These are phyloP conservation scores for Picea abies DNA, from an alignment of 83 land plant genomes.

Conservation along the genomic window DNA sequence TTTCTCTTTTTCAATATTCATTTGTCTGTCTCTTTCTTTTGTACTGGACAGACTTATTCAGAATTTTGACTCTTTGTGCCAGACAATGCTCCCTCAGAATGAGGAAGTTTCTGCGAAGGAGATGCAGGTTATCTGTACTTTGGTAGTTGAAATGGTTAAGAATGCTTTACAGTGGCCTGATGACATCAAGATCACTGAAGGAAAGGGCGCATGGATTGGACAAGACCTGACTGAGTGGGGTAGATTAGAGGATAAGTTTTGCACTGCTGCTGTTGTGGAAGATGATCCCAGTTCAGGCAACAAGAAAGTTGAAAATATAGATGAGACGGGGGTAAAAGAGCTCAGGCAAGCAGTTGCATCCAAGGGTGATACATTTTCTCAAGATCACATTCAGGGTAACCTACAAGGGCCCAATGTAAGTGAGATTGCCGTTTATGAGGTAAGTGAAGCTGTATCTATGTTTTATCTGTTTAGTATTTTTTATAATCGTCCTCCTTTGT, in stretches of 20 bases:
- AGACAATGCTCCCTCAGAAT: slow-evolving; percentile 9
- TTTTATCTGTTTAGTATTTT: background rate
- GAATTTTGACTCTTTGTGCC: background rate
- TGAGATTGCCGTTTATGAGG: slow-evolving; percentile 18
- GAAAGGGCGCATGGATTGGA: slow-evolving; percentile 65
- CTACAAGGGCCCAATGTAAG: slow-evolving; percentile 2
- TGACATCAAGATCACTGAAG: slow-evolving; percentile 22
- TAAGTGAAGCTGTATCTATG: slow-evolving; percentile 4
- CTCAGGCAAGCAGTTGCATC: background rate
- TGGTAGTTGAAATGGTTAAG: slow-evolving; percentile 48
- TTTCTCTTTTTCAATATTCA: background rate
- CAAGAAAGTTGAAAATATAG: slow-evolving; percentile 4
- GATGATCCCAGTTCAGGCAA: background rate
- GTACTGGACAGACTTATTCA: background rate
- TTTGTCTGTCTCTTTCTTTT: background rate
- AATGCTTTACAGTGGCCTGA: slow-evolving; percentile 53
- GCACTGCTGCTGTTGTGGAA: background rate
- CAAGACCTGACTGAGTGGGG: slow-evolving; percentile 23
- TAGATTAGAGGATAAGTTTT: slow-evolving; percentile 10
- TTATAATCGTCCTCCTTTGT: background rate
- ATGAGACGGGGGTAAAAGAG: background rate
- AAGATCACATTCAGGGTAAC: slow-evolving; percentile 7
- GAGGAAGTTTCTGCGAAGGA: slow-evolving; percentile 15
- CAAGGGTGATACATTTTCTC: slow-evolving; percentile 5
- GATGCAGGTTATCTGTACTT: slow-evolving; percentile 46